Conservation (phyloP, 2,329 filamentous ascomycete genomes). For the Aureobasidium sp. region DNA sequence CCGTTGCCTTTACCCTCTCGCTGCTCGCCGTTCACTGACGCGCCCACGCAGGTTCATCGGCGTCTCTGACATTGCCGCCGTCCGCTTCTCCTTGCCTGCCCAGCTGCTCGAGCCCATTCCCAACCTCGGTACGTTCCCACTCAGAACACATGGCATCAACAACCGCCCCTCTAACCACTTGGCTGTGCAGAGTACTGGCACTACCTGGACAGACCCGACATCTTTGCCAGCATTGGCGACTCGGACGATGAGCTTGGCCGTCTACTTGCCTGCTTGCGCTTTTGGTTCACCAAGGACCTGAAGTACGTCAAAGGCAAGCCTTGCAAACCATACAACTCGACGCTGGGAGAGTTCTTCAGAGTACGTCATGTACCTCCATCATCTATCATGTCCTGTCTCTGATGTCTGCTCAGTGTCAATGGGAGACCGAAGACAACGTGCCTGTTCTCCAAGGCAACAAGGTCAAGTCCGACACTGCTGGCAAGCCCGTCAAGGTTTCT, state of each 20-base stretch:
- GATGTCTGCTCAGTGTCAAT: conserved; percentile 61
- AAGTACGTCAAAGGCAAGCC: conserved; percentile 99
- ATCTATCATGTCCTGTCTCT: neutral
- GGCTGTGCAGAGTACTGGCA: conserved; percentile 78
- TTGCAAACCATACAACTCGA: conserved; percentile 98
- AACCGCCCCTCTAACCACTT: conserved; percentile 14
- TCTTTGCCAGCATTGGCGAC: conserved; percentile 75
- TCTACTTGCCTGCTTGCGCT: conserved; percentile 88
- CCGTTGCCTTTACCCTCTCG: neutral
- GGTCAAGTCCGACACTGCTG: conserved; percentile 27
- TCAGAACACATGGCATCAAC: neutral
- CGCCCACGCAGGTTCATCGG: conserved; percentile 68
- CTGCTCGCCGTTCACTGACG: neutral
- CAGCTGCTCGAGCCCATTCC: conserved; percentile 93
- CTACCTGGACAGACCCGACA: conserved; percentile 89
- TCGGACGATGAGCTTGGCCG: conserved; percentile 85
- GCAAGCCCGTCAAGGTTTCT: conserved; percentile 62
- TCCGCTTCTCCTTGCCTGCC: conserved; percentile 90
- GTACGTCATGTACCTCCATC: conserved; percentile 40
- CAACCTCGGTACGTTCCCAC: conserved; percentile 58
- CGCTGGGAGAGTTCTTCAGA: conserved; percentile 92
- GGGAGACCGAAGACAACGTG: conserved; percentile 77
- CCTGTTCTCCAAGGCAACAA: conserved; percentile 43
- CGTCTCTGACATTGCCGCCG: conserved; percentile 87
- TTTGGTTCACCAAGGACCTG: conserved; percentile 98